phyloP scores from a whole-genome alignment of 345 rosid genomes.

The Isatis tinctoria region DNA sequence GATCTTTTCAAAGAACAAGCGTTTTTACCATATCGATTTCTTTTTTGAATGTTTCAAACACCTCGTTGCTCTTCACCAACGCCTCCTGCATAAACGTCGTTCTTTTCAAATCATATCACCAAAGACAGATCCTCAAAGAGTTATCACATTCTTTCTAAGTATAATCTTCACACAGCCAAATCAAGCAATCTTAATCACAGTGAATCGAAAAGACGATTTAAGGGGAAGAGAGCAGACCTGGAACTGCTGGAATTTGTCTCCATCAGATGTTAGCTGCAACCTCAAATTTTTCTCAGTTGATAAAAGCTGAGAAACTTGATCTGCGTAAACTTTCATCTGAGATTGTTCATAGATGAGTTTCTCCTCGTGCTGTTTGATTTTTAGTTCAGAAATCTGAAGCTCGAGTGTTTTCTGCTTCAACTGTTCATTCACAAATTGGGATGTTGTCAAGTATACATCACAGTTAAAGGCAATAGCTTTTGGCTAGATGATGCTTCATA shows the following conservation, averaged over 20 bases:
- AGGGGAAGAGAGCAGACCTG: slow-evolving; percentile 49
- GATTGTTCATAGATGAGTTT: slow-evolving; percentile 74
- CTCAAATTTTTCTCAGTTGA: slow-evolving; percentile 86
- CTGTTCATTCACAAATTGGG: slow-evolving; percentile 43
- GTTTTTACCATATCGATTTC: slow-evolving; percentile 79
- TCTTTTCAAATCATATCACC: neutral
- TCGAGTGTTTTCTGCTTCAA: slow-evolving; percentile 80
- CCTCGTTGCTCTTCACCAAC: slow-evolving; percentile 85
- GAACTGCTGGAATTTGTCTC: slow-evolving; percentile 91
- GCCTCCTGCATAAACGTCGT: slow-evolving; percentile 57
- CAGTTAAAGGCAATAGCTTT: neutral
- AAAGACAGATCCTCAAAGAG: neutral
- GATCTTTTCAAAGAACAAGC: neutral
- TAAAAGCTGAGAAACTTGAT: slow-evolving; percentile 78
- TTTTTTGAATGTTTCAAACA: slow-evolving; percentile 88
- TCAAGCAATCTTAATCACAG: neutral
- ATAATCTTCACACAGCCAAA: neutral
- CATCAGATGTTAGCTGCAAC: slow-evolving; percentile 80
- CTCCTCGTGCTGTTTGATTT: slow-evolving; percentile 85
- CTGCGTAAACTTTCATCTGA: slow-evolving; percentile 89
- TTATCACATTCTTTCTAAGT: neutral
- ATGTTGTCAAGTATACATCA: slow-evolving; percentile 1
- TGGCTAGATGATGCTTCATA: slow-evolving; percentile 8
- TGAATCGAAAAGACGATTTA: neutral
- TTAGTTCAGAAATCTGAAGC: slow-evolving; percentile 74